Percentiles rank a stretch among this genome's conserved stretches.
phyloP scores from a whole-genome alignment of 176 grass and related monocot genomes.

The Oryza longistaminata region DNA sequence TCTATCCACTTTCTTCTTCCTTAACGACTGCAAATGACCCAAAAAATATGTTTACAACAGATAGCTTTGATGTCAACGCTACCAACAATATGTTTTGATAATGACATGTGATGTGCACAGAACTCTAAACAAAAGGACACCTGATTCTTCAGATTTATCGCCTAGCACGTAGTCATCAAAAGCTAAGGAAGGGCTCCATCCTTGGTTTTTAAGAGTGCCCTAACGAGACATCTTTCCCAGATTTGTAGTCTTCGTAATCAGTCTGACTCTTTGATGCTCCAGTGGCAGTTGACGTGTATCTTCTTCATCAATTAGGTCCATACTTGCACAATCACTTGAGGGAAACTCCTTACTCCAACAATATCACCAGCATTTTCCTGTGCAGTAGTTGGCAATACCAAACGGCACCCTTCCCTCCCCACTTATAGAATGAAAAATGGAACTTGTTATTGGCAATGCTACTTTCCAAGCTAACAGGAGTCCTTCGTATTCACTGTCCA shows the following conservation, averaged over 20 bases:
- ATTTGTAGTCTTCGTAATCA: slow-evolving; percentile 44
- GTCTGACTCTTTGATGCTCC: slow-evolving; percentile 54
- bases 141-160: slow-evolving; percentile 49
- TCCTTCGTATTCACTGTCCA: slow-evolving; percentile 54
- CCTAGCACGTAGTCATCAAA: slow-evolving; percentile 45
- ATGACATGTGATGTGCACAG: background rate
- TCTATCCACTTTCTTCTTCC: background rate
- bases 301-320: slow-evolving; percentile 69
- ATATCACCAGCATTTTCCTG: slow-evolving; percentile 49
- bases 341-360: slow-evolving; percentile 47
- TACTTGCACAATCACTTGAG: slow-evolving; percentile 80
- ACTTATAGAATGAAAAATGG: slow-evolving; percentile 91
- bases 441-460: slow-evolving; percentile 53
- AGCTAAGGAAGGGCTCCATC: slow-evolving; percentile 33
- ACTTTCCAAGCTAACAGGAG: slow-evolving; percentile 52
- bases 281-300: slow-evolving; percentile 59
- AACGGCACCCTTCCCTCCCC: slow-evolving; percentile 79
- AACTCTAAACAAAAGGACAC: slow-evolving; percentile 35
- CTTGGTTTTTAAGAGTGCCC: slow-evolving; percentile 40
- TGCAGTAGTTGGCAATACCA: slow-evolving; percentile 53
- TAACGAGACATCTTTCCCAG: slow-evolving; percentile 39
- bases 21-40: background rate
- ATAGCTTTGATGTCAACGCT: background rate
- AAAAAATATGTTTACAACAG: background rate
- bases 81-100: background rate